Conservation (phyloP, 106 monocot species). For the Dendrobium huoshanense region DNA sequence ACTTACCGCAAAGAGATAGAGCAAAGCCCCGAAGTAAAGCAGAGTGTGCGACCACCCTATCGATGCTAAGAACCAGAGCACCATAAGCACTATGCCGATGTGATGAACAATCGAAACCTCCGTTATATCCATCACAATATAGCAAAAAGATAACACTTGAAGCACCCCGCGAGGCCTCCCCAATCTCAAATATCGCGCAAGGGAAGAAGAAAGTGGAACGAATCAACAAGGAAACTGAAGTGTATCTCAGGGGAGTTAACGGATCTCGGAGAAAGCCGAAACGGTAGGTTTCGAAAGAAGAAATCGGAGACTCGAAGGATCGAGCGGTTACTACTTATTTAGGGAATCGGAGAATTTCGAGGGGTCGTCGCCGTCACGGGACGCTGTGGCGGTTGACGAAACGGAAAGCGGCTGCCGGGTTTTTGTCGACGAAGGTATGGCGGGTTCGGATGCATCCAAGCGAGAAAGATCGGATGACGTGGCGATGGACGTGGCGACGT, state of each 20-base stretch:
- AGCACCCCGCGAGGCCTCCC: background rate
- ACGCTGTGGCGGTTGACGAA: conserved; percentile 3
- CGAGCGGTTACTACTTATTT: conserved; percentile 4
- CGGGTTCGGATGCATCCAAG: background rate
- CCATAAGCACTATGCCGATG: conserved; percentile 38
- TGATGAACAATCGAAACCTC: conserved; percentile 72
- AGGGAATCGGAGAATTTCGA: background rate
- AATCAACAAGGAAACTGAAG: background rate
- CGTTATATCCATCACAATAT: conserved; percentile 30
- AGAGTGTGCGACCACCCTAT: conserved; percentile 37
- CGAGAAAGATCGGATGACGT: background rate
- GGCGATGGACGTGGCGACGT: background rate
- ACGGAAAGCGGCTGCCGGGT: background rate
- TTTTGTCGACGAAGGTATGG: background rate
- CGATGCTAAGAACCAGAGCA: conserved; percentile 41
- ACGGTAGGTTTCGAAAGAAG: background rate
- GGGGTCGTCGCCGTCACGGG: background rate
- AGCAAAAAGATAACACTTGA: background rate
- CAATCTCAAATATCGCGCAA: background rate
- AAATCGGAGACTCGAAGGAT: background rate
- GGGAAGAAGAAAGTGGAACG: background rate
- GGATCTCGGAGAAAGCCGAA: background rate
- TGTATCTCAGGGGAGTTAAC: background rate
- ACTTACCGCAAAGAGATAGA: conserved; percentile 67
- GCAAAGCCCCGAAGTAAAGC: conserved; percentile 45